phyloP scores from a whole-genome alignment of 495 filamentous ascomycete genomes.

The Penicillium bialowiezense region DNA sequence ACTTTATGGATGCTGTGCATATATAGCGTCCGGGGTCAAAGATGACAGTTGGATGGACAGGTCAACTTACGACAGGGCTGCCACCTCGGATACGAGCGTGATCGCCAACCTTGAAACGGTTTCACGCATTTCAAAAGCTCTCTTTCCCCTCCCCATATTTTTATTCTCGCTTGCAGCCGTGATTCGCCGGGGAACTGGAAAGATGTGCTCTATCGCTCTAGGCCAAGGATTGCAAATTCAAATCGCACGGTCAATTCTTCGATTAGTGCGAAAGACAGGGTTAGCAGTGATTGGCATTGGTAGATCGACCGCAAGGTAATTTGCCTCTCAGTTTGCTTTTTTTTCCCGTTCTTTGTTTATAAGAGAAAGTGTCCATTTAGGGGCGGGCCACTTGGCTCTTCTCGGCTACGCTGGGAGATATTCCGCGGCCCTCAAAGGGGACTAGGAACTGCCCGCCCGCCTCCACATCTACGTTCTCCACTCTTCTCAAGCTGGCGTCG shows the following conservation, averaged over 20 bases:
- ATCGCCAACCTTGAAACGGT: constrained; percentile 32
- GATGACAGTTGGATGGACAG: constrained; percentile 7
- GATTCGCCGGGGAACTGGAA: constrained; percentile 15
- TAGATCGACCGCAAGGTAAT: neutral
- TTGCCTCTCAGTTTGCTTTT: constrained; percentile 3
- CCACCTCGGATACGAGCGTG: constrained; percentile 15
- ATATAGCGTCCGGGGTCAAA: constrained; percentile 3
- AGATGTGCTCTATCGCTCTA: neutral
- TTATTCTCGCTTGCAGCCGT: neutral
- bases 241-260: constrained; percentile 8
- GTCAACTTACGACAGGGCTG: neutral
- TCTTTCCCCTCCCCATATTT: neutral
- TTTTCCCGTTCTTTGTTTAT: neutral
- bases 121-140: constrained; percentile 16
- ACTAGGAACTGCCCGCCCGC: constrained; percentile 25
- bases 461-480: constrained; percentile 21
- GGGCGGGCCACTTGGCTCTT: constrained; percentile 2
- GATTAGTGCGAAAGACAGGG: neutral
- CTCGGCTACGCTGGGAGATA: constrained; percentile 16
- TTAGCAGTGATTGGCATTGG: neutral
- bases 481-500: constrained; percentile 7
- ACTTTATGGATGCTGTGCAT: constrained; percentile 3
- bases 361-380: neutral
- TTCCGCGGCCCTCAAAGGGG: constrained; percentile 17
- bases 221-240: constrained; percentile 5